phyloP scores from a whole-genome alignment of 1,284 basidiomycete species.

The Lignosus rhinocerotis region DNA sequence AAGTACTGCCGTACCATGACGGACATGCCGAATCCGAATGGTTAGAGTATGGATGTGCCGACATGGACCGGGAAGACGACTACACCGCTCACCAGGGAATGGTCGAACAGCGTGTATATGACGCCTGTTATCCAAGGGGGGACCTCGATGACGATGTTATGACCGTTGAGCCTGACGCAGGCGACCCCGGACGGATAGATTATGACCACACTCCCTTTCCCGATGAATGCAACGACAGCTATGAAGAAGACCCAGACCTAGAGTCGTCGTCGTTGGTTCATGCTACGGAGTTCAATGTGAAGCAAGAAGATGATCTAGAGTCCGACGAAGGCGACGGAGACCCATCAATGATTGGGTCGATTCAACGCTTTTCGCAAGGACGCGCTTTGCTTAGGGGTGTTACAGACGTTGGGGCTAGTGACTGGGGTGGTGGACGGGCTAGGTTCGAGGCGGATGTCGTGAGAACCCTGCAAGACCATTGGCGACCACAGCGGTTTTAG shows the following conservation, averaged over 20 bases:
- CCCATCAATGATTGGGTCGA: slow-evolving; percentile 11
- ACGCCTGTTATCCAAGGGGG: neutral
- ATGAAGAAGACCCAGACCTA: neutral
- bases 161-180: too few relatives aligned
- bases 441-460: slow-evolving; percentile 60
- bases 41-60: neutral
- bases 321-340: slow-evolving; percentile 3
- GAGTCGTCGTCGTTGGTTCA: neutral
- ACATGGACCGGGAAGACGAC: neutral
- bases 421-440: neutral
- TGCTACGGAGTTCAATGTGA: neutral
- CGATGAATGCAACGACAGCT: neutral
- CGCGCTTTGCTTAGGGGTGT: slow-evolving; percentile 35
- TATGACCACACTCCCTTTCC: neutral
- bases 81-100: neutral
- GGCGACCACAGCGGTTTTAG: slow-evolving; percentile 57
- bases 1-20: neutral
- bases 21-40: neutral
- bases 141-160: too few relatives aligned
- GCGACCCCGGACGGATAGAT: neutral
- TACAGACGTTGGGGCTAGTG: slow-evolving; percentile 6
- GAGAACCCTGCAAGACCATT: slow-evolving; percentile 54
- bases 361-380: slow-evolving; percentile 43
- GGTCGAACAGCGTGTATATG: neutral
- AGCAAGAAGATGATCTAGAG: neutral